phyloP scores from a whole-genome alignment of 2,329 filamentous ascomycete species.

The Arthroderma sp. region DNA sequence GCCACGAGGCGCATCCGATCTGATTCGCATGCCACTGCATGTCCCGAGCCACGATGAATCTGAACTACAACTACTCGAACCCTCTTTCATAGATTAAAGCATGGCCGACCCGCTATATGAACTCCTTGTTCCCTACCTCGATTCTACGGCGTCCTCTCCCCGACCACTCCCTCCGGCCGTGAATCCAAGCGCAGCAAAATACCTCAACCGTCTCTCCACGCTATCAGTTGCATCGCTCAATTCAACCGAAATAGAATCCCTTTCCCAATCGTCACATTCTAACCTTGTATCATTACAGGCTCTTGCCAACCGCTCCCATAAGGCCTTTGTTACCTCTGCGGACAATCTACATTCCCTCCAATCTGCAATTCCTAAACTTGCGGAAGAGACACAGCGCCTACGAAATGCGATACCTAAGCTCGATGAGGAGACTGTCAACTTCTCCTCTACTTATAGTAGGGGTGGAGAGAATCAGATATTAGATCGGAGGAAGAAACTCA shows the following conservation, averaged over 20 bases:
- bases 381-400: constrained; percentile 52
- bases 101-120: constrained; percentile 67
- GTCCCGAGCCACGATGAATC: no score
- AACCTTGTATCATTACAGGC: constrained; percentile 71
- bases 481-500: constrained; percentile 60
- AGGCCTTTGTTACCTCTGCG: constrained; percentile 67
- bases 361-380: constrained; percentile 57
- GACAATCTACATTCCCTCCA: constrained; percentile 61
- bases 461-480: constrained; percentile 56
- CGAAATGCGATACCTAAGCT: constrained; percentile 61
- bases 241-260: constrained; percentile 60
- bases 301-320: constrained; percentile 80
- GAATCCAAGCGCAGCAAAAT: constrained; percentile 43
- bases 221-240: constrained; percentile 61
- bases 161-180: constrained; percentile 23
- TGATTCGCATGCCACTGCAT: no score
- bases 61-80: not conserved
- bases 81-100: constrained; percentile 3
- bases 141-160: constrained; percentile 24
- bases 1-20: no score
- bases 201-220: constrained; percentile 64
- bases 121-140: constrained; percentile 51
- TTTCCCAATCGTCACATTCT: constrained; percentile 71
- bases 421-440: constrained; percentile 63
- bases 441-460: constrained; percentile 72